phyloP scores from a whole-genome alignment of 2,329 filamentous ascomycete species.

The Penicillium digitatum region DNA sequence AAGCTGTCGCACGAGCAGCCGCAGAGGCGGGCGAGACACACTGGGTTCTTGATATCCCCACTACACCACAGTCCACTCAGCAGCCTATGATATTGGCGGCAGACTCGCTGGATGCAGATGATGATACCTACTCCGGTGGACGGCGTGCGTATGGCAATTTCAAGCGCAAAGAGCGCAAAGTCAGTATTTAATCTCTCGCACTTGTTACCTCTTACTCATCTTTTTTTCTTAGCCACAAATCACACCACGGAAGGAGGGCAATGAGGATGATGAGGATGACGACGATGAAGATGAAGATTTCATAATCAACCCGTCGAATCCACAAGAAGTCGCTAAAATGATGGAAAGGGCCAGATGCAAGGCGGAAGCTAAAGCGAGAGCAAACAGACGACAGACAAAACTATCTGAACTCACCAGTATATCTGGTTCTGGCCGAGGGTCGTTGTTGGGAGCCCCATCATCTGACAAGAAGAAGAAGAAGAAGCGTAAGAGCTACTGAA shows the following conservation, averaged over 20 bases:
- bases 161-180: slow-evolving; percentile 32
- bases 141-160: slow-evolving; percentile 40
- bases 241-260: slow-evolving; percentile 6
- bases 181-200: slow-evolving; percentile 14
- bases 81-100: slow-evolving; percentile 32
- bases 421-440: slow-evolving; percentile 23
- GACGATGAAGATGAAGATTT: slow-evolving; percentile 2
- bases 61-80: slow-evolving; percentile 15
- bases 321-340: slow-evolving; percentile 9
- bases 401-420: slow-evolving; percentile 30
- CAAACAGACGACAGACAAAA: slow-evolving; percentile 4
- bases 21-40: slow-evolving; percentile 44
- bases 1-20: slow-evolving; percentile 40
- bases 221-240: neutral
- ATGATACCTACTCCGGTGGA: slow-evolving; percentile 31
- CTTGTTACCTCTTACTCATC: neutral
- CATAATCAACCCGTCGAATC: neutral
- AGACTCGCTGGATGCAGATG: slow-evolving; percentile 34
- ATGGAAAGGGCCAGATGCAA: slow-evolving; percentile 7
- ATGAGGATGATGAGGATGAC: slow-evolving; percentile 14
- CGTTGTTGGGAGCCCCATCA: neutral
- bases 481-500: slow-evolving; percentile 21
- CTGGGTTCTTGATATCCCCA: slow-evolving; percentile 41
- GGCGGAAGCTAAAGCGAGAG: slow-evolving; percentile 20
- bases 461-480: slow-evolving; percentile 15